phyloP scores from a whole-genome alignment of 805 yeast species.

The Spencermartinsiella europaea region DNA sequence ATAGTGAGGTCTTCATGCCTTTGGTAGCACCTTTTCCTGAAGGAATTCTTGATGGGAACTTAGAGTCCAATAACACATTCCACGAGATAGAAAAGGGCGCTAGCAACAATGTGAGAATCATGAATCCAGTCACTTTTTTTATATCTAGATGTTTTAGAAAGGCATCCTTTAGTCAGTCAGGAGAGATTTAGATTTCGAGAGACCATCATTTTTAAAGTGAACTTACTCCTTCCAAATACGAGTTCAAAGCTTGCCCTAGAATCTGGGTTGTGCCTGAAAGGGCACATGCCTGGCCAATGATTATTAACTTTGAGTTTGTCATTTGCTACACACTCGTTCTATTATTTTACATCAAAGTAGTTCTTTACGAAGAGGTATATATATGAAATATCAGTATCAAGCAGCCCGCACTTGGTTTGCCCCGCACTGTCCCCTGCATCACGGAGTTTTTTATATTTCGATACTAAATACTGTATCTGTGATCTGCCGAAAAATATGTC shows the following conservation, averaged over 20 bases:
- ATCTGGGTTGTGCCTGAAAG: slow-evolving; percentile 2
- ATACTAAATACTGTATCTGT: too few relatives aligned
- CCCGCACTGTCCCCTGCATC: too few relatives aligned
- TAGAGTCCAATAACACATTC: slow-evolving; percentile 2
- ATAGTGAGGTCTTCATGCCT: background rate
- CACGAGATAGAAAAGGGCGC: slow-evolving; percentile 6
- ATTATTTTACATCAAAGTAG: too few relatives aligned
- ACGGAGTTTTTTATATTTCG: background rate
- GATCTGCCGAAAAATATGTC: too few relatives aligned
- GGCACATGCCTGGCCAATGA: slow-evolving; percentile 1
- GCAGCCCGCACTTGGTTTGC: too few relatives aligned
- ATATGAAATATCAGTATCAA: too few relatives aligned
- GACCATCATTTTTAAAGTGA: background rate
- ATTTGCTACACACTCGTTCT: background rate
- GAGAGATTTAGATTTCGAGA: too few relatives aligned
- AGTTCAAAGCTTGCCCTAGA: slow-evolving; percentile 4
- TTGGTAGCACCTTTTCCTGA: background rate
- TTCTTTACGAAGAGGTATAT: too few relatives aligned
- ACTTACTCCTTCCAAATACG: slow-evolving; percentile 2
- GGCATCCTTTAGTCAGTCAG: slow-evolving; percentile 1
- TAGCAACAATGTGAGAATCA: slow-evolving; percentile 4
- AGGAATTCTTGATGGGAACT: slow-evolving; percentile 1
- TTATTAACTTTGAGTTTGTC: background rate
- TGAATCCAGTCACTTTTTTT: background rate
- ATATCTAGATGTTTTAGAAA: slow-evolving; percentile 2